These are phyloP conservation scores for Carnegiea gigantea DNA, from an alignment of 179 eudicot genomes.

Conservation along the genomic window DNA sequence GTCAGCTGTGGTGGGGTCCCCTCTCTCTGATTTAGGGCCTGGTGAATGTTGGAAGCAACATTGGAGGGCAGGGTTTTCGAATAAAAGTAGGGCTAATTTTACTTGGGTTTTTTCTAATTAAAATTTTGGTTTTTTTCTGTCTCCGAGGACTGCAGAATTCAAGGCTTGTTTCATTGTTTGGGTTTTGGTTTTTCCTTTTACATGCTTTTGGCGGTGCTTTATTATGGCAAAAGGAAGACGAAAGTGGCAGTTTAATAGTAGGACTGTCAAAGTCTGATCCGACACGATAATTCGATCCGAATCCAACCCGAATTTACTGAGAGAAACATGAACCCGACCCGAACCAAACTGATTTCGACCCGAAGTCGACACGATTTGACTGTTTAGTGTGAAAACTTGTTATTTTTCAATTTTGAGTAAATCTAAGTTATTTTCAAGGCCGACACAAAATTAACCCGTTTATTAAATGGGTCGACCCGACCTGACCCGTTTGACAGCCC, in stretches of 20 bases:
- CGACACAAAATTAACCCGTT: too few species aligned
- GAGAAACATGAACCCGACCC: too few species aligned
- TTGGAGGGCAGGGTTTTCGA: not conserved
- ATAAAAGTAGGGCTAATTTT: not conserved
- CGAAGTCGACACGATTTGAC: too few species aligned
- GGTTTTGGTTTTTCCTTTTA: not conserved
- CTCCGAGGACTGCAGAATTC: not conserved
- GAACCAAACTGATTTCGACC: too few species aligned
- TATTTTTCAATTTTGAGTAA: too few species aligned
- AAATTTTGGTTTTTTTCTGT: not conserved
- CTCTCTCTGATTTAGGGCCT: not conserved
- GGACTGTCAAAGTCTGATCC: too few species aligned
- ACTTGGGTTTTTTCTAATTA: not conserved
- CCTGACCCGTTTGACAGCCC: too few species aligned
- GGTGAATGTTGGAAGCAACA: slow-evolving; percentile 9
- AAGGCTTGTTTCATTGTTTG: not conserved
- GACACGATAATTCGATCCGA: too few species aligned
- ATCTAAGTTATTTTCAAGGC: too few species aligned
- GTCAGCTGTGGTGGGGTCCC: not conserved
- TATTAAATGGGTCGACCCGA: too few species aligned
- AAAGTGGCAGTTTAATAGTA: not conserved
- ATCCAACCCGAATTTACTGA: too few species aligned
- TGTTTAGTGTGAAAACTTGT: too few species aligned
- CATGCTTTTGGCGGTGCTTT: not conserved
- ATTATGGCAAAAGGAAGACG: not conserved